phyloP scores from a whole-genome alignment of 805 yeast genomes.

The Starmera caribaea region DNA sequence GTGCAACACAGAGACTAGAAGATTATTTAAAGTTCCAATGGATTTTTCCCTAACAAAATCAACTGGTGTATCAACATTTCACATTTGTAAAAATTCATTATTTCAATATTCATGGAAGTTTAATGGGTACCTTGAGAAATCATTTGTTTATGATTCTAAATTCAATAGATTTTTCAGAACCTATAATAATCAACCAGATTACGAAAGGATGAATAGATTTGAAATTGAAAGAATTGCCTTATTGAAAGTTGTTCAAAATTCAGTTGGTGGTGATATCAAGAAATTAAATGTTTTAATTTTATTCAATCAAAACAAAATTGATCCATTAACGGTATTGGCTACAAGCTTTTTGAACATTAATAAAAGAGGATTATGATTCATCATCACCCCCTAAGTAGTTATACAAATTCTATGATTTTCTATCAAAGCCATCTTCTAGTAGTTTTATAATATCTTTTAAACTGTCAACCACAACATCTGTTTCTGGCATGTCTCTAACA shows the following conservation, averaged over 20 bases:
- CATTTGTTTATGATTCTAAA: neutral
- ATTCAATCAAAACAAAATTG: slow-evolving; percentile 9
- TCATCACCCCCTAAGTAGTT: neutral
- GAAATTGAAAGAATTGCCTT: neutral
- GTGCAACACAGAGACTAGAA: slow-evolving; percentile 2
- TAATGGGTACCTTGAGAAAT: slow-evolving; percentile 13
- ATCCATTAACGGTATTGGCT: slow-evolving; percentile 5
- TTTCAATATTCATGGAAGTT: slow-evolving; percentile 9
- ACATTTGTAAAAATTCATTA: slow-evolving; percentile 2
- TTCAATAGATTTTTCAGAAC: too few species aligned
- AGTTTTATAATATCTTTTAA: slow-evolving; percentile 27
- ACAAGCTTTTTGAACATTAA: neutral
- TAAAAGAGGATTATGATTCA: neutral
- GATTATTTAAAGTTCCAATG: slow-evolving; percentile 3
- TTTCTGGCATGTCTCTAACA: slow-evolving; percentile 26
- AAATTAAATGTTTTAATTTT: slow-evolving; percentile 1
- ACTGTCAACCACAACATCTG: slow-evolving; percentile 15
- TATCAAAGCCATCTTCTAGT: slow-evolving; percentile 25
- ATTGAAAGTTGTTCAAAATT: too few species aligned
- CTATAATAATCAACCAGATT: neutral
- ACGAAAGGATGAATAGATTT: neutral
- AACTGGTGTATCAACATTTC: slow-evolving; percentile 1
- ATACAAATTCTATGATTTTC: neutral
- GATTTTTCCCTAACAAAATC: neutral
- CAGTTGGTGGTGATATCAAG: neutral